Base-by-base conservation (phyloP, 129 eudicot species). In the Scalesia atractyloides region DNA sequence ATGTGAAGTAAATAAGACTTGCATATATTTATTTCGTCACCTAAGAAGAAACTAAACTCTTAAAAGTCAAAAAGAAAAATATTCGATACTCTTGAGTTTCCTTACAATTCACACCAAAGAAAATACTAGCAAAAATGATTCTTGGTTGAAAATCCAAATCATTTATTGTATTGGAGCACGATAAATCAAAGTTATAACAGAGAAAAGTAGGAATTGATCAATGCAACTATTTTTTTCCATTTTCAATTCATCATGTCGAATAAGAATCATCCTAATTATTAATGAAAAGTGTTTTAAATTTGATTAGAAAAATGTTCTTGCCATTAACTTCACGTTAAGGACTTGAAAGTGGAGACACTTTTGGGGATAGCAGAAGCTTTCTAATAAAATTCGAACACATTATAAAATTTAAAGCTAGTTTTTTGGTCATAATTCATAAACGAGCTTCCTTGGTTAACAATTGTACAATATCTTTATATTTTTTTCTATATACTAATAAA, bases 21-120 rank as follows among this genome's bases (percentile, higher is more conserved):
- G 62, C 34, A 2, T 19, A 18, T 1, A 8, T 18, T 18, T 53
- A 1, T 17, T 53, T 16, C 9, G 8, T 16, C 57, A 51, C 57
- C 6, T 9, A 4, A 1, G 19, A 60, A 60, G 18, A 22, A 60
- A 14, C 0, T 60, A n/a, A 60, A 24, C n/a, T 15, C 11, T 12
- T 33, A 26, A 30, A 60, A 16, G 43, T 24, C 12, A 30, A 24
- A 63, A 30, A 49, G 34, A 14, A 67, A 20, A 2, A 10, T 50
- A 69, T 50, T 50, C 73, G 47, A 50, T 33, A 50, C 56, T 50
- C 62, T 69, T 9, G 24, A 26, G 33, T 30, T 51, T 17, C 73
- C 50, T 68, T 69, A 69, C 73, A 69, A 50, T 62, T 69, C 62
- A 51, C 43, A 33, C 30, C 15, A 50, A 69, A n/a, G 73, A 50